Base-by-base conservation (phyloP, 495 filamentous ascomycete genomes). In the Hyaloscypha finlandica region DNA sequence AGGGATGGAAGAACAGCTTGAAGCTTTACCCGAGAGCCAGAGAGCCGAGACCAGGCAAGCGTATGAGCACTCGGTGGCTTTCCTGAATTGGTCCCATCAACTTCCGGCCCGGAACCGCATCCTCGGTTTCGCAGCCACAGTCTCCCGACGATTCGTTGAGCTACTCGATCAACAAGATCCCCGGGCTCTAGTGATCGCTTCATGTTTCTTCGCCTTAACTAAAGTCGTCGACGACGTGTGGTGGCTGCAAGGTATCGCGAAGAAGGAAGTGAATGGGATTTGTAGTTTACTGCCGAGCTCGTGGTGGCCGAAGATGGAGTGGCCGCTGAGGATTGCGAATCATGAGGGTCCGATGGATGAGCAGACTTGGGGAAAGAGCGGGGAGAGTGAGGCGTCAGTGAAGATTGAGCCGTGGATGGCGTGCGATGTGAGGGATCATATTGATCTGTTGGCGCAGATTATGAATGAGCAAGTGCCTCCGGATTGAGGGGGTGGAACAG, bases 191-290 rank as follows among this genome's bases (percentile, higher is more conserved):
- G 82, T 83, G 56, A 82, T 85, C 52, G 75, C 83, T 5, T 79
- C 84, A 11, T 84, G 82, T 71, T 86, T 85, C 68, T 86, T 86
- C 65, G 84, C 82, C 9, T 77, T 85, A 33, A 80, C 84, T 33
- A 85, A 81, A 62, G 79, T 77, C 20, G 75, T 84, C 16, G 84
- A 85, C 63, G 69, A 75, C 31, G 72, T 85, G 14, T 86, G 84
- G 84, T 86, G 84, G 84, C 71, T 86, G 53, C 76, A 84, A 59
- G 84, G 83, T n/a, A 79, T 85, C 68, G 80, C 83, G 42, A 79
- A 82, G 19, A 79, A 81, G 61, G 84, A 86, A 66, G 82, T 85
- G 3, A 78, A 83, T 58, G 84, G 84, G 8, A 83, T 86, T 20
- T 77, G 82, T 20, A 77, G 76, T 51, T 68, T 85, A 4, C 80